A percentile compares a stretch with the other conserved stretches of the same genome.
phyloP scores from a whole-genome alignment of 768 basidiomycete species.

The Russula sp. region DNA sequence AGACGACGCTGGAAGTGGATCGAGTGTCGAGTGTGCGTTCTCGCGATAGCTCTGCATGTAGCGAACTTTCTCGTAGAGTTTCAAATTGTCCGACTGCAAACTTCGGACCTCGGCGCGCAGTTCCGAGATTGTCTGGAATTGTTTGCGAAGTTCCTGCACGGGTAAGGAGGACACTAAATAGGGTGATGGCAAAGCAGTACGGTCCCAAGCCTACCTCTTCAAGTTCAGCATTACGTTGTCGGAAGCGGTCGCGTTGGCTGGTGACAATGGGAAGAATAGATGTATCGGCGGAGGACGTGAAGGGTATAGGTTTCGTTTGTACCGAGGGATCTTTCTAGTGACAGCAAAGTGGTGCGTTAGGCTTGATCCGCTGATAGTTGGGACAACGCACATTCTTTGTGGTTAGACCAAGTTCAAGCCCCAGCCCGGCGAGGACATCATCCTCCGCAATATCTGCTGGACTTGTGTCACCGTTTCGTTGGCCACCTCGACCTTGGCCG shows the following conservation, averaged over 20 bases:
- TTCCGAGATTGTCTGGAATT: conserved; percentile 91
- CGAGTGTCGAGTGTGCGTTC: conserved; percentile 59
- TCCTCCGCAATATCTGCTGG: conserved; percentile 31
- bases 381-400: conserved; percentile 21
- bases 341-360: neutral
- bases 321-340: conserved; percentile 28
- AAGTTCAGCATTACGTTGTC: conserved; percentile 92
- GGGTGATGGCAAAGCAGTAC: neutral
- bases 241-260: conserved; percentile 94
- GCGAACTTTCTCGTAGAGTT: conserved; percentile 96
- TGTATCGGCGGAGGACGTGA: conserved; percentile 73
- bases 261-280: conserved; percentile 99
- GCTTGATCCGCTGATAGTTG: neutral
- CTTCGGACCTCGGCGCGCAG: conserved; percentile 88
- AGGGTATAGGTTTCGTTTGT: conserved; percentile 61
- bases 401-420: conserved; percentile 66
- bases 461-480: conserved; percentile 25
- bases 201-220: conserved; percentile 63
- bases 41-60: conserved; percentile 98
- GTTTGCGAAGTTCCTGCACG: conserved; percentile 82
- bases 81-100: conserved; percentile 92
- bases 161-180: neutral
- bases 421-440: conserved; percentile 55
- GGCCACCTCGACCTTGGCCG: conserved; percentile 33
- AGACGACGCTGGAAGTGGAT: conserved; percentile 47